Base-by-base conservation (phyloP, 176 grass and related monocot genomes). In the Elymus sibiricus region DNA sequence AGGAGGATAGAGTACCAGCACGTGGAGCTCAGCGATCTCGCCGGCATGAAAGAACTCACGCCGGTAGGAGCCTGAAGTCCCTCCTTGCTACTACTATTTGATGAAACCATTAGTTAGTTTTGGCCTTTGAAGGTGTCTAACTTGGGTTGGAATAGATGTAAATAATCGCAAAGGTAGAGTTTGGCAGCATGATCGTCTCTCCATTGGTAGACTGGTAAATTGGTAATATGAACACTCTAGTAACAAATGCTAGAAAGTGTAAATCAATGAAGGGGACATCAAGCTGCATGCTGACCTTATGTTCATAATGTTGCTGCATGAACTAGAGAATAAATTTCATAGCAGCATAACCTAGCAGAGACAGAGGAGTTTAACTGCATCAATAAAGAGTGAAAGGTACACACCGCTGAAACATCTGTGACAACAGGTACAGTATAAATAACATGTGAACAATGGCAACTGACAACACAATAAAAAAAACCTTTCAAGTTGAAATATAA, bases 1-100 rank as follows among this genome's bases (percentile, higher is more conserved):
- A 85, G 88, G 79, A 89, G 94, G 76, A 96, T 99, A 68, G 92
- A 96, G 67, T 44, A 88, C 78, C 92, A 94, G 74, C 92, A 99
- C 40, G 79, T 97, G 61, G 94, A 99, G 83, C 87, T 99, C 32
- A 92, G 64, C 64, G 90, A 91, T 67, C 93, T 96, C 58, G 87
- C 97, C 16, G 87, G 92, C 83, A 88, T 78, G 51, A 98, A 71
- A 79, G 86, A 95, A 70, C 51, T 91, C 43, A 82, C 64, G 5
- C 86, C 90, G 0, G 56, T 85, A 85, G 51, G 70, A 82, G 84
- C 63, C 79, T 91, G 64, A 95, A 42, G 9, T 60, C 26, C 5
- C 26, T 39, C 49, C 49, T 53, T 53, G 16, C 49, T 11, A 9
- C 39, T 42, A 38, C 21, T 76, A 76, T 77, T 51, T 86, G 76